Percentiles rank a stretch among this genome's conserved stretches.
These are phyloP conservation scores for Penicillium sp. DNA, from an alignment of 2,329 filamentous ascomycete species.

Conservation along the genomic window DNA sequence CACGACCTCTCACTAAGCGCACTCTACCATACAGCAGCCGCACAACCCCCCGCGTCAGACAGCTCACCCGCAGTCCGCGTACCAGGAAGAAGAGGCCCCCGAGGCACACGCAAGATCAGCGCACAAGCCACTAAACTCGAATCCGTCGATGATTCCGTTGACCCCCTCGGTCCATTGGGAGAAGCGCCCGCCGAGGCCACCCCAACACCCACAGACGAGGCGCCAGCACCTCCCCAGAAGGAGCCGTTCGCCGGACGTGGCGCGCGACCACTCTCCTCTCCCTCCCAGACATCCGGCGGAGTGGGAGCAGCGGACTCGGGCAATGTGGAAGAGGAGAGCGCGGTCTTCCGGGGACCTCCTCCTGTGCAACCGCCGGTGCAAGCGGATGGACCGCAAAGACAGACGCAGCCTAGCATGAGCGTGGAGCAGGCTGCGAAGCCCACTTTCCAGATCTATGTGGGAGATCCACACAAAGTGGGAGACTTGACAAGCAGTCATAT, in stretches of 20 bases:
- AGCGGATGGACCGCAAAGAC: conserved; percentile 48
- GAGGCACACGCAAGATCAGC: conserved; percentile 58
- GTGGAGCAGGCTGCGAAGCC: conserved; percentile 93
- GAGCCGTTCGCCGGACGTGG: conserved; percentile 47
- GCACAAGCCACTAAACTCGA: conserved; percentile 63
- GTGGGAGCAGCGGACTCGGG: conserved; percentile 63
- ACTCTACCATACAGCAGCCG: conserved; percentile 27
- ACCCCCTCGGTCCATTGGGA: conserved; percentile 62
- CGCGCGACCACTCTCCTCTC: conserved; percentile 39
- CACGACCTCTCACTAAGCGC: conserved; percentile 24
- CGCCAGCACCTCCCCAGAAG: conserved; percentile 61
- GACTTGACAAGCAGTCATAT: conserved; percentile 97
- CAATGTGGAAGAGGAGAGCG: conserved; percentile 68
- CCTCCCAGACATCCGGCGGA: conserved; percentile 50
- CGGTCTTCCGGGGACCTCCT: conserved; percentile 63
- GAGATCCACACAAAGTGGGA: conserved; percentile 96
- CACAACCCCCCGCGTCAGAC: conserved; percentile 36
- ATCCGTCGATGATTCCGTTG: conserved; percentile 61
- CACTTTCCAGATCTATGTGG: conserved; percentile 83
- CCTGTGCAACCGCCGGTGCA: conserved; percentile 56
- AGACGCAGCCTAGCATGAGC: conserved; percentile 75
- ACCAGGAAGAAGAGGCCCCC: conserved; percentile 51
- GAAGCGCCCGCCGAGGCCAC: conserved; percentile 42
- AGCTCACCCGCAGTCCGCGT: conserved; percentile 48
- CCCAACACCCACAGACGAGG: conserved; percentile 50